phyloP scores from a whole-genome alignment of 2,329 filamentous ascomycete species.

The Trichophyton mentagrophytes region DNA sequence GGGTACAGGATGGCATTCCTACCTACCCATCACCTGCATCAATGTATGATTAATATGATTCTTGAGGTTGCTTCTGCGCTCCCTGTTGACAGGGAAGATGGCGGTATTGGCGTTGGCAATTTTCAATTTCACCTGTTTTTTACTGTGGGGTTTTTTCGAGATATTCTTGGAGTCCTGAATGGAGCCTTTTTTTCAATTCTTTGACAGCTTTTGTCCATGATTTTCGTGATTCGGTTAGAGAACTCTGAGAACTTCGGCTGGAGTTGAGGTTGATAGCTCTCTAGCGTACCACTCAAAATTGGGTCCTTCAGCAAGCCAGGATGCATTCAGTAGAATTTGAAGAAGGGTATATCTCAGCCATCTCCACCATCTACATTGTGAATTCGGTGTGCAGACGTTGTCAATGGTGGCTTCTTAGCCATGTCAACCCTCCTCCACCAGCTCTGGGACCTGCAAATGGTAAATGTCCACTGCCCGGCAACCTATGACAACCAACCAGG shows the following conservation, averaged over 20 bases:
- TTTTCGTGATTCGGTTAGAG: background rate
- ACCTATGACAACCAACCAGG: background rate
- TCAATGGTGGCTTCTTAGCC: background rate
- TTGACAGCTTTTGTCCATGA: background rate
- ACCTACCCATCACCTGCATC: background rate
- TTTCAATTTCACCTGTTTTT: background rate
- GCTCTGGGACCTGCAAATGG: background rate
- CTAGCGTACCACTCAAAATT: background rate
- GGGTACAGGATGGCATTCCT: background rate
- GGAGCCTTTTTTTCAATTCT: background rate
- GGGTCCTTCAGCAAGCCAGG: no score
- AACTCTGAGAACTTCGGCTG: background rate
- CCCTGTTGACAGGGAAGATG: background rate
- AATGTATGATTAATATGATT: slow-evolving; percentile 1
- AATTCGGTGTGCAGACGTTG: background rate
- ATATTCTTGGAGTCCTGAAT: background rate
- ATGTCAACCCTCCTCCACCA: background rate
- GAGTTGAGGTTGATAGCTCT: background rate
- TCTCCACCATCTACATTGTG: background rate
- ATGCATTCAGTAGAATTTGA: background rate
- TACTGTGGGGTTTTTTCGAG: background rate
- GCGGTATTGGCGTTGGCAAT: background rate
- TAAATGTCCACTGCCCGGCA: background rate
- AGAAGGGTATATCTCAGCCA: background rate
- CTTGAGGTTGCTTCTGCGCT: background rate